Conservation (phyloP, 805 yeast species). For the Kazachstania bromeliacearum region DNA sequence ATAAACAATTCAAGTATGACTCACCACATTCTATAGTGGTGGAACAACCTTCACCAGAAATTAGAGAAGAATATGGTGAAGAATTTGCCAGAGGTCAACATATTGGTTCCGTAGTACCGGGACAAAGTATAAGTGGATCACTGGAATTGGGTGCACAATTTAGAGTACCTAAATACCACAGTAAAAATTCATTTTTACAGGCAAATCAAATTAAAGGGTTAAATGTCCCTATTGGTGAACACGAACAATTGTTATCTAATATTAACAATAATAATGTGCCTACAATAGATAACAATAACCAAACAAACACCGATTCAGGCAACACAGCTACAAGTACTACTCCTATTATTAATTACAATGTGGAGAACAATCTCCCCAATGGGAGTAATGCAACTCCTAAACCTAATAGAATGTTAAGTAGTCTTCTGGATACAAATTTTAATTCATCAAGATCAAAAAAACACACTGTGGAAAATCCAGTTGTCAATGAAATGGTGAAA, state of each 20-base stretch:
- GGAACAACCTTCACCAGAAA: conserved; percentile 22
- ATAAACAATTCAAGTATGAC: conserved; percentile 7
- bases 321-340: not conserved
- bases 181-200: conserved; percentile 24
- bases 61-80: conserved; percentile 17
- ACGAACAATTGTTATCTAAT: conserved; percentile 1
- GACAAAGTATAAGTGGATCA: conserved; percentile 26
- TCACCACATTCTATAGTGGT: conserved; percentile 18
- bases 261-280: not conserved
- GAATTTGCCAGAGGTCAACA: conserved; percentile 21
- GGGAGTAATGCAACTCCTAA: conserved; percentile 4
- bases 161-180: conserved; percentile 28
- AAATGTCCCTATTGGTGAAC: conserved; percentile 22
- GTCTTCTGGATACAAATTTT: conserved; percentile 11
- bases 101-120: conserved; percentile 19
- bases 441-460: not conserved
- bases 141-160: conserved; percentile 26
- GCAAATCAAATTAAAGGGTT: conserved; percentile 22
- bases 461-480: not conserved
- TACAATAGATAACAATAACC: not conserved
- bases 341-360: no score
- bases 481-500: not conserved
- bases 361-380: no score
- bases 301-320: not conserved
- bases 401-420: conserved; percentile 19